These are phyloP conservation scores for Penicillium sp. DNA, from an alignment of 2,329 filamentous ascomycete genomes.

Conservation along the genomic window DNA sequence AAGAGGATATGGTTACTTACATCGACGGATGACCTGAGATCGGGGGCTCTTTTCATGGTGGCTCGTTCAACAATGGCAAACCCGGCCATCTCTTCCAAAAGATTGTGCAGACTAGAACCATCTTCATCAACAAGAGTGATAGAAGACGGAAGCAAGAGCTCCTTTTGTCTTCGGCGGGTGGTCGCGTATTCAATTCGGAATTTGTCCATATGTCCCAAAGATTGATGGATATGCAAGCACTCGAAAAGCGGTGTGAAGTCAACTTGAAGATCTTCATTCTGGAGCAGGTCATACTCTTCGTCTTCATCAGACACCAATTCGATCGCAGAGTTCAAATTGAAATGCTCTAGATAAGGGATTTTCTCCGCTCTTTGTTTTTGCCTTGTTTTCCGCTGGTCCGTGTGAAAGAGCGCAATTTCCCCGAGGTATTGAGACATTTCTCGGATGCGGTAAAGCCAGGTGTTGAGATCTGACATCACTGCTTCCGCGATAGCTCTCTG, in stretches of 20 bases:
- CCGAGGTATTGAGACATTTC: constrained; percentile 95
- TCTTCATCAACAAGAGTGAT: constrained; percentile 80
- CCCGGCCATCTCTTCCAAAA: constrained; percentile 90
- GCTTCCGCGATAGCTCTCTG: constrained; percentile 92
- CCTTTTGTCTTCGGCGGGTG: constrained; percentile 86
- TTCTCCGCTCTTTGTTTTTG: constrained; percentile 80
- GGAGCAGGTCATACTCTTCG: constrained; percentile 91
- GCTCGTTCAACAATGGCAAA: constrained; percentile 96
- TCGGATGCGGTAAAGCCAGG: constrained; percentile 91
- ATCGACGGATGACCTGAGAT: constrained; percentile 78
- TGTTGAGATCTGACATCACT: constrained; percentile 95
- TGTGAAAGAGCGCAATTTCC: constrained; percentile 96
- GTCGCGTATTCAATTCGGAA: constrained; percentile 91
- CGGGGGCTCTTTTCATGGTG: constrained; percentile 82
- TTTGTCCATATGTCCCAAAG: constrained; percentile 85
- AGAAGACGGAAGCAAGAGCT: constrained; percentile 74
- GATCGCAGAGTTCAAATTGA: constrained; percentile 92
- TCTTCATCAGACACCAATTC: constrained; percentile 93
- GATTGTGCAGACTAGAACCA: constrained; percentile 78
- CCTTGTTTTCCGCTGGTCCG: constrained; percentile 77
- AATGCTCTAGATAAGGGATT: constrained; percentile 72
- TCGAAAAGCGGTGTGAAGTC: constrained; percentile 95
- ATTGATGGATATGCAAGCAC: constrained; percentile 93
- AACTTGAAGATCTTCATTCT: constrained; percentile 92
- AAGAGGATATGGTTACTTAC: constrained; percentile 51